Base-by-base conservation (phyloP, 1,139 yeast genomes). In the Sugiyamaella xylanicola region DNA sequence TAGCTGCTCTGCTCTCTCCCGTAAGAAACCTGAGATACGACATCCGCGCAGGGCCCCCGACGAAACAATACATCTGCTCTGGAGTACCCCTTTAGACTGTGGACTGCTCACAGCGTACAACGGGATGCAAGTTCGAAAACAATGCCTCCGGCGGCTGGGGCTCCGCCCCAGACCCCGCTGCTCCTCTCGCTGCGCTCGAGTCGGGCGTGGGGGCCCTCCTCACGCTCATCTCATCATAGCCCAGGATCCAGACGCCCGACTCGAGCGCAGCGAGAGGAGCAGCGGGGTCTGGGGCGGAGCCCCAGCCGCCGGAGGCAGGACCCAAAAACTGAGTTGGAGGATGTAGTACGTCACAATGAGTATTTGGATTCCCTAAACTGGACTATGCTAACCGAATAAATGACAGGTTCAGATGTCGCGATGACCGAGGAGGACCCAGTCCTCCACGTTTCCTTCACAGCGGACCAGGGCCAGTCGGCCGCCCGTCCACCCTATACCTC, bases 381-480 rank as follows among this genome's bases (percentile, higher is more conserved):
- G n/a, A n/a, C n/a, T n/a, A n/a, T n/a, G 32, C 32, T 5, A 25
- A 25, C 32, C 11, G 5, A 25, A 25, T 25, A 25, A 25, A 13
- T 8, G n/a, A 16, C 43, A 16, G 39, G 16, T 13, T 46, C 37
- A 53, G 8, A 68, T 61, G 52, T 68, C 72, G 44, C 72, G 58
- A 45, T 61, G 75, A 0, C 93, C 95, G 59, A 87, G 73, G 0
- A 79, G 81, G 44, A 79, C 72, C 96, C 96, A 88, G 56, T 85
- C 83, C 49, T 76, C 79, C 1, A 86, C 86, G 7, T 85, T 87
- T 0, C 95, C 95, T 63, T 85, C 91, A 66, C 93, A 86, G 11
- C 77, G 74, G 3, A 88, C 90, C 51, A 88, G 77, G 61, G 85
- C 82, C 63, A 88, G 75, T 1, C 84, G 81, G 0, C 95, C 93